These are phyloP conservation scores for Margaritispora aquatica DNA, from an alignment of 495 filamentous ascomycete genomes.

Conservation along the genomic window DNA sequence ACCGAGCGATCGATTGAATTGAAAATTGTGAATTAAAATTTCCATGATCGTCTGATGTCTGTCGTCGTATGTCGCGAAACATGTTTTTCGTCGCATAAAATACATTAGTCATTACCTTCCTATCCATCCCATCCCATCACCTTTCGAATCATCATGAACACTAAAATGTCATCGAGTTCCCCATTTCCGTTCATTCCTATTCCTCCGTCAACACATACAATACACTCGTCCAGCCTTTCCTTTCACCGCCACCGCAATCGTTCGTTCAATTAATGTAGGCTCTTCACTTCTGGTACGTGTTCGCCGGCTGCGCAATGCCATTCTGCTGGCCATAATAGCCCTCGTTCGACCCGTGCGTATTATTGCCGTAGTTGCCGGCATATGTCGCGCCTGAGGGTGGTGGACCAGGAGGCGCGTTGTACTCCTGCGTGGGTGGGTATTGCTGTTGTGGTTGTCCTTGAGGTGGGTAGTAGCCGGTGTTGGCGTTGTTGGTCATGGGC, in stretches of 20 bases:
- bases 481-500: not conserved
- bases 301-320: conserved; percentile 1
- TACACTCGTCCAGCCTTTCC: too few relatives aligned
- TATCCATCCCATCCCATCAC: not conserved
- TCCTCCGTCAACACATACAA: not conserved
- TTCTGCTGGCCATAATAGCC: conserved; percentile 1
- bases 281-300: not conserved
- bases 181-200: too few relatives aligned
- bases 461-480: not conserved
- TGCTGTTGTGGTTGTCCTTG: not conserved
- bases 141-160: not conserved
- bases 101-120: not conserved
- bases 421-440: too few relatives aligned
- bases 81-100: not conserved
- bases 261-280: too few relatives aligned
- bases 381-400: not conserved
- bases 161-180: too few relatives aligned
- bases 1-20: too few relatives aligned
- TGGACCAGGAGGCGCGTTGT: conserved; percentile 1
- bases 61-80: too few relatives aligned
- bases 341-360: not conserved
- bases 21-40: too few relatives aligned
- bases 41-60: too few relatives aligned
- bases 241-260: too few relatives aligned
- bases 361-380: not conserved